Conservation (phyloP, 345 rosid species). For the Eucalyptus sp. region DNA sequence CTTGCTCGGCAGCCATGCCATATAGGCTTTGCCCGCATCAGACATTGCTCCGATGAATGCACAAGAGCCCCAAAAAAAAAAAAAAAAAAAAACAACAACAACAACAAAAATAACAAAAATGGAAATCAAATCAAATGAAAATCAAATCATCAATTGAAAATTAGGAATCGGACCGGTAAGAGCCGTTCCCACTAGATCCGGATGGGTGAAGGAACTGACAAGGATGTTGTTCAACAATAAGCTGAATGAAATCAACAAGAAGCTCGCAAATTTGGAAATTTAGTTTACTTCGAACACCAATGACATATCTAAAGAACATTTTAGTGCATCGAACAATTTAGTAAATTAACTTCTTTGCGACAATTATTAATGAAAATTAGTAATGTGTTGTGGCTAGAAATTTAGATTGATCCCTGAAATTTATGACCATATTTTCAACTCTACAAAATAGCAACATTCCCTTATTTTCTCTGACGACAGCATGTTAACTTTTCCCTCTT, state of each 20-base stretch:
- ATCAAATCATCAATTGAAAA: no score
- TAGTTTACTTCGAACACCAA: no score
- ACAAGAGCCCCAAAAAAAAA: no score
- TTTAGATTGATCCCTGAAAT: not conserved
- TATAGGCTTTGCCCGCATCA: no score
- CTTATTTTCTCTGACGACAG: rapidly evolving
- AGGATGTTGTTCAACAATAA: no score
- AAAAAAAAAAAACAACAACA: no score
- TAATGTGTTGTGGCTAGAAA: not conserved
- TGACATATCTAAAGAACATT: not conserved
- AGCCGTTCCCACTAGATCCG: rapidly evolving
- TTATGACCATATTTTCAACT: not conserved
- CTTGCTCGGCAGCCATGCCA: no score
- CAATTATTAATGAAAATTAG: not conserved
- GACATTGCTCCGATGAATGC: no score
- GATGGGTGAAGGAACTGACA: no score
- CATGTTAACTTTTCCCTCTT: not conserved
- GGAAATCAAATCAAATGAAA: no score
- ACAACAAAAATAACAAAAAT: no score
- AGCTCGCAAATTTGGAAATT: not conserved
- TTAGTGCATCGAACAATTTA: not conserved
- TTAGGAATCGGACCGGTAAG: rapidly evolving
- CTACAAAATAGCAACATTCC: not conserved
- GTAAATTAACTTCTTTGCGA: not conserved
- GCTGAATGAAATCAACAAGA: no score